A percentile compares a stretch with the other conserved stretches of the same genome.
phyloP scores from a whole-genome alignment of 148 eudicot genomes.

The Rhododendron williamsianum region DNA sequence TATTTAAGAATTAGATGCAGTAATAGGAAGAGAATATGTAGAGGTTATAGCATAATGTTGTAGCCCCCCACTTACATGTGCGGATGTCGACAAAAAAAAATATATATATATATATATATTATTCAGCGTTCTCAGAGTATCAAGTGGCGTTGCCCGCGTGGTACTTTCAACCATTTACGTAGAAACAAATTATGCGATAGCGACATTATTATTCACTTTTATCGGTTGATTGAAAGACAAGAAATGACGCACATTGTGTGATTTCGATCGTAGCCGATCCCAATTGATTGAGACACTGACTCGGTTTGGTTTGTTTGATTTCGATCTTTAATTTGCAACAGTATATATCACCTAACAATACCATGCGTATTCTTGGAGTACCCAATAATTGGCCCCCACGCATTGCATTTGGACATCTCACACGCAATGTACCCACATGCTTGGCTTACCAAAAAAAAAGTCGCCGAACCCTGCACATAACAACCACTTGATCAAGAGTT shows the following conservation, averaged over 20 bases:
- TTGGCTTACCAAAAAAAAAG: constrained; percentile 1
- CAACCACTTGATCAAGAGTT: constrained; percentile 19
- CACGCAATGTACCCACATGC: constrained; percentile 21
- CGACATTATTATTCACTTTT: not conserved
- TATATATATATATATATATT: too few relatives aligned
- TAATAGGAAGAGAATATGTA: not conserved
- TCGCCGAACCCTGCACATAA: constrained; percentile 29
- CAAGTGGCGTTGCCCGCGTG: not conserved
- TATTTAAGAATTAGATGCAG: not conserved
- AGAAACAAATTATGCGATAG: too few relatives aligned
- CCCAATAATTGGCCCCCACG: not conserved
- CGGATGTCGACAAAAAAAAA: constrained; percentile 1
- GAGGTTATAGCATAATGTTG: not conserved
- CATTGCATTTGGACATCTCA: constrained; percentile 21
- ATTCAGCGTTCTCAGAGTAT: too few relatives aligned
- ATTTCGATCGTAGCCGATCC: too few relatives aligned
- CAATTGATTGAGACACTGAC: too few relatives aligned
- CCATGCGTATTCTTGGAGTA: not conserved
- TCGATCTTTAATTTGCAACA: too few relatives aligned
- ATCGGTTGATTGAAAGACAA: too few relatives aligned
- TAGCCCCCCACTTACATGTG: constrained; percentile 7
- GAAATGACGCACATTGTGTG: too few relatives aligned
- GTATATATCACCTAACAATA: not conserved
- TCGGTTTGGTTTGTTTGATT: too few relatives aligned
- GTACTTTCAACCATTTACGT: not conserved